phyloP scores from a whole-genome alignment of 768 basidiomycete species.

The Tricholoma bakamatsutake region DNA sequence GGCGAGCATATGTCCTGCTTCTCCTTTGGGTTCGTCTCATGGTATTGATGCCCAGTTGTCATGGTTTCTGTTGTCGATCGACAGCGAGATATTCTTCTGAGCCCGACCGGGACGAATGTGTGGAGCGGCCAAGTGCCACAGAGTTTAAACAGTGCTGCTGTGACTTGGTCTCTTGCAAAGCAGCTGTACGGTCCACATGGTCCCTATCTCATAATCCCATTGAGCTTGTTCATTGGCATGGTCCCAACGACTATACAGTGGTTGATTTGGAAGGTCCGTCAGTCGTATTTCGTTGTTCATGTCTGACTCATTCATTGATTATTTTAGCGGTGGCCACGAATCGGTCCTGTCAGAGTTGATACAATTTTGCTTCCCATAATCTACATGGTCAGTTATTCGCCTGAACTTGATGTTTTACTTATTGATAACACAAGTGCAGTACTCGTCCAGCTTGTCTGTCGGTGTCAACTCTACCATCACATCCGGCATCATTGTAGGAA shows the following conservation, averaged over 20 bases:
- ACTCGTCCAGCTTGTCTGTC: slow-evolving; percentile 37
- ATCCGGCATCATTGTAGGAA: slow-evolving; percentile 43
- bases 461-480: slow-evolving; percentile 51
- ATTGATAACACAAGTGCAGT: slow-evolving; percentile 16
- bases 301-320: background rate
- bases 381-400: slow-evolving; percentile 33
- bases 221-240: slow-evolving; percentile 50
- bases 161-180: slow-evolving; percentile 62
- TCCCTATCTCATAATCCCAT: slow-evolving; percentile 51
- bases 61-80: slow-evolving; percentile 49
- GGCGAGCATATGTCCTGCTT: slow-evolving; percentile 18
- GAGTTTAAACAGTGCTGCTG: slow-evolving; percentile 48
- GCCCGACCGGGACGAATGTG: slow-evolving; percentile 51
- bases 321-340: slow-evolving; percentile 45
- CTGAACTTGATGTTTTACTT: background rate
- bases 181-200: slow-evolving; percentile 48
- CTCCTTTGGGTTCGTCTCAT: background rate
- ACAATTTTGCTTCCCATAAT: slow-evolving; percentile 51
- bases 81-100: slow-evolving; percentile 48
- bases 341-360: slow-evolving; percentile 45
- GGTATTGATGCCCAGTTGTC: slow-evolving; percentile 35
- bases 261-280: slow-evolving; percentile 47
- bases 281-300: background rate
- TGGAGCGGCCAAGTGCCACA: slow-evolving; percentile 54
- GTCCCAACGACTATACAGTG: slow-evolving; percentile 47